Evolutionary conservation across 768 basidiomycete genomes (phyloP).

Genomic region (Sistotremastrum niveocremeum): DNA sequence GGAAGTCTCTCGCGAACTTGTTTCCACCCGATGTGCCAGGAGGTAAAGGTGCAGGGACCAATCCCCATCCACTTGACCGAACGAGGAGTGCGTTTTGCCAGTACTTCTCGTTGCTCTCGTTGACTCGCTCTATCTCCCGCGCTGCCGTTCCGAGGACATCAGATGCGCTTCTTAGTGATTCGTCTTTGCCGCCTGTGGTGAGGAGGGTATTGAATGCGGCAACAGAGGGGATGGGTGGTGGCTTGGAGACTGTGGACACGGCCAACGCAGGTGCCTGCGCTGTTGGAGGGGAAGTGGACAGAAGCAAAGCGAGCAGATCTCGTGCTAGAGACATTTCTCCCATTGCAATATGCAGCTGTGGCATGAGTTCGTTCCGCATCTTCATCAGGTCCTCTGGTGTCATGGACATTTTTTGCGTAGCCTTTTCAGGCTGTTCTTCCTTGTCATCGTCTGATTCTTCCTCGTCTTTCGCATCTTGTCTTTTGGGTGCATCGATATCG

Average conservation of each 20-base stretch:
- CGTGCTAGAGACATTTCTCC: slow-evolving; percentile 72
- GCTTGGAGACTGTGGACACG: slow-evolving; percentile 54
- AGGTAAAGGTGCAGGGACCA: slow-evolving; percentile 69
- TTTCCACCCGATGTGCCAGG: slow-evolving; percentile 37
- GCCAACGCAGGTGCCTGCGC: slow-evolving; percentile 29
- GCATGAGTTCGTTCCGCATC: slow-evolving; percentile 59
- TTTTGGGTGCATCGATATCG: slow-evolving; percentile 8
- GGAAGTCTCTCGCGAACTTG: slow-evolving; percentile 68
- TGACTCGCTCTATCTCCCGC: slow-evolving; percentile 49
- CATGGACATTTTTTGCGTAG: slow-evolving; percentile 31
- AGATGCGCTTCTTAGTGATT: slow-evolving; percentile 61
- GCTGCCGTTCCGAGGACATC: slow-evolving; percentile 58
- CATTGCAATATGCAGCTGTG: slow-evolving; percentile 56
- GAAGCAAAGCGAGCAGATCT: slow-evolving; percentile 50
- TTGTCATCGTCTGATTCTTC: slow-evolving; percentile 17
- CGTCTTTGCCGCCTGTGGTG: slow-evolving; percentile 67
- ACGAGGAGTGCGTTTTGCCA: slow-evolving; percentile 68
- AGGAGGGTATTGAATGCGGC: slow-evolving; percentile 62
- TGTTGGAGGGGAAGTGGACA: slow-evolving; percentile 28
- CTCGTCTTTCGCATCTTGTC: slow-evolving; percentile 11
- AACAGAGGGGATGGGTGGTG: slow-evolving; percentile 46
- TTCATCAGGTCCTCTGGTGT: slow-evolving; percentile 58
- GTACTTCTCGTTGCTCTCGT: slow-evolving; percentile 53
- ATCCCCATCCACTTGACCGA: slow-evolving; percentile 63
- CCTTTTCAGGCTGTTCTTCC: slow-evolving; percentile 20